These are phyloP conservation scores for Venturia asperata DNA, from an alignment of 2,329 filamentous ascomycete genomes.

Conservation along the genomic window DNA sequence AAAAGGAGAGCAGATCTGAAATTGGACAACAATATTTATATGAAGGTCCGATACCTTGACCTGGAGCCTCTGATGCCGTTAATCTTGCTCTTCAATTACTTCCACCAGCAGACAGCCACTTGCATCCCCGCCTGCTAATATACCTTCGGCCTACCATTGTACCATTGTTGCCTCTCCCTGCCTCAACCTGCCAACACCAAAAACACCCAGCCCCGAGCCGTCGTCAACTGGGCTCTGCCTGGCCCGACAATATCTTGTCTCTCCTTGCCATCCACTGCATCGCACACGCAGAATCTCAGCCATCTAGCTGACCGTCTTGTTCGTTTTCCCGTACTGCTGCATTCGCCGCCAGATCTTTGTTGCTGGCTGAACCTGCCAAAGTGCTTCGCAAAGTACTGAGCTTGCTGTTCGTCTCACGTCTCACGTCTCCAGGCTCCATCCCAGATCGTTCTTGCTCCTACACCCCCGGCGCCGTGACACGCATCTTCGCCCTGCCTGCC, in stretches of 20 bases:
- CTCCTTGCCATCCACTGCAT: neutral
- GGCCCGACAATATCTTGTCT: neutral
- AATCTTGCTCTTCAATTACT: neutral
- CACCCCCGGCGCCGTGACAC: neutral
- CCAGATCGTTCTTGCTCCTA: neutral
- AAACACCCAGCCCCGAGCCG: too few species aligned
- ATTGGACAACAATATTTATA: neutral
- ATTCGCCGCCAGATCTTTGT: neutral
- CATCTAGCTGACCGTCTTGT: neutral
- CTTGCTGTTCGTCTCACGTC: neutral
- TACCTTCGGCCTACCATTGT: too few species aligned
- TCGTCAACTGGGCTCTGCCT: neutral
- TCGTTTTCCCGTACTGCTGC: neutral
- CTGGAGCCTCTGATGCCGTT: neutral
- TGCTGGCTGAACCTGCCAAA: neutral
- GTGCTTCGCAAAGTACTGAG: neutral
- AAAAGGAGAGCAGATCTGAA: neutral
- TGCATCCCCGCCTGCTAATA: neutral
- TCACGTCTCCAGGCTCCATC: constrained; percentile 5
- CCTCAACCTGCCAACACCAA: too few species aligned
- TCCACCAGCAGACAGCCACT: too few species aligned
- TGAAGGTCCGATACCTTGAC: too few species aligned
- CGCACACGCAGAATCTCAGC: neutral
- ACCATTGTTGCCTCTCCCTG: too few species aligned
- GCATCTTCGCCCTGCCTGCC: constrained; percentile 1